Evolutionary conservation across 129 eudicot species (phyloP).

Genomic region (Calendula officinalis): DNA sequence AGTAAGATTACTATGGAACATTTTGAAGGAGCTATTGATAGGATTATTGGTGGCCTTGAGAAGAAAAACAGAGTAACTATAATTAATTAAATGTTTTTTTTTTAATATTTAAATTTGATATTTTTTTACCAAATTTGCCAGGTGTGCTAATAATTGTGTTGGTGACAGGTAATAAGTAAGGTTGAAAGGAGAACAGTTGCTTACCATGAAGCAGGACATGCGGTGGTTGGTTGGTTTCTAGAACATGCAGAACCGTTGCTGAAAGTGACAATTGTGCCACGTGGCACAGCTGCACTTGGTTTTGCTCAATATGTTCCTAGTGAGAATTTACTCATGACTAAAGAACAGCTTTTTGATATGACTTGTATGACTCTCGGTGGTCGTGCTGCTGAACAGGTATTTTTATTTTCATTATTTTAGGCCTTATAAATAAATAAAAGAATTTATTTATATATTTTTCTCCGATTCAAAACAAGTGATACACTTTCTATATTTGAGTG

Average conservation of each 20-base stretch:
- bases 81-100: not conserved
- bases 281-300: constrained; percentile 96
- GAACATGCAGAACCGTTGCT: constrained; percentile 88
- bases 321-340: constrained; percentile 88
- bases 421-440: no score
- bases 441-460: no score
- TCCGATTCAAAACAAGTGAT: no score
- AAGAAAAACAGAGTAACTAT: constrained; percentile 71
- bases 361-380: constrained; percentile 98
- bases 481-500: no score
- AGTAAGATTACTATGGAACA: constrained; percentile 63
- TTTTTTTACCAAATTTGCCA: not conserved
- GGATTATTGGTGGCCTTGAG: constrained; percentile 89
- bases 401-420: no score
- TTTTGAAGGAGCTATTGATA: constrained; percentile 88
- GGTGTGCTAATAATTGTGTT: not conserved
- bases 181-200: constrained; percentile 76
- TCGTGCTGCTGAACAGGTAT: constrained; percentile 94
- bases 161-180: constrained; percentile 83
- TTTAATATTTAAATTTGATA: not conserved
- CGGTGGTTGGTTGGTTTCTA: constrained; percentile 86
- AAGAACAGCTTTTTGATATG: constrained; percentile 93
- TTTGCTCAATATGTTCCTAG: constrained; percentile 94
- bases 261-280: constrained; percentile 96
- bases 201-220: constrained; percentile 99